These are phyloP conservation scores for Aquilaria malaccensis DNA, from an alignment of 345 rosid species.

Conservation along the genomic window DNA sequence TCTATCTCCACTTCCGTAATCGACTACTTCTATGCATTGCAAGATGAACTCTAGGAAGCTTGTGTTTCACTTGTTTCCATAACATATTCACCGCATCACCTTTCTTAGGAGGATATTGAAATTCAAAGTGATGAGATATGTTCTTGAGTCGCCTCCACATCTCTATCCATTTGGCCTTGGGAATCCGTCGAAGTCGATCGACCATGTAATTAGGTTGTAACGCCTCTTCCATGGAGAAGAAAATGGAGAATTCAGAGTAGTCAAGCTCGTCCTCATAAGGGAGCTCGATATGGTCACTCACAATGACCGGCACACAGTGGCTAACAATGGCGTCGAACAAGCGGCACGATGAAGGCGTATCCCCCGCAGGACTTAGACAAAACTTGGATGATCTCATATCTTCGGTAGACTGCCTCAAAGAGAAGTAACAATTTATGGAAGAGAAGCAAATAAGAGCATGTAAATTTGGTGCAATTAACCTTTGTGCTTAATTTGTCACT, in stretches of 20 bases:
- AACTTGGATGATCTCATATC: constrained; percentile 87
- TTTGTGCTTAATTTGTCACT: too few relatives aligned
- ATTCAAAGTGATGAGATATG: constrained; percentile 68
- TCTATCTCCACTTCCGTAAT: constrained; percentile 33
- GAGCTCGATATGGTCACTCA: constrained; percentile 78
- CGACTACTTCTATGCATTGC: constrained; percentile 68
- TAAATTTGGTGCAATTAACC: neutral
- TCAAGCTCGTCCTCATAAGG: constrained; percentile 84
- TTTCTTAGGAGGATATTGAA: constrained; percentile 68
- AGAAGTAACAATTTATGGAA: constrained; percentile 11
- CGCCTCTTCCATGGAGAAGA: constrained; percentile 69
- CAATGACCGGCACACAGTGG: constrained; percentile 80
- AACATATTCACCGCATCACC: constrained; percentile 76
- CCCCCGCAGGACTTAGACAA: constrained; percentile 88
- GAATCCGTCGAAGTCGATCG: constrained; percentile 51
- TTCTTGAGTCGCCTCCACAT: constrained; percentile 71
- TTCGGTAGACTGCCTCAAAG: constrained; percentile 49
- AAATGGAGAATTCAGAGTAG: constrained; percentile 63
- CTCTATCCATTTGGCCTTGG: constrained; percentile 61
- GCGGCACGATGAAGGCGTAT: constrained; percentile 91
- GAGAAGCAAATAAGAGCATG: too few relatives aligned
- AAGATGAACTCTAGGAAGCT: constrained; percentile 57
- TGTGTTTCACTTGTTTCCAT: constrained; percentile 85
- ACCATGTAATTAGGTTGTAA: constrained; percentile 63
- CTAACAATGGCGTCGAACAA: constrained; percentile 82